These are phyloP conservation scores for Sphenostylis stenocarpa DNA, from an alignment of 306 rosid genomes.

Conservation along the genomic window DNA sequence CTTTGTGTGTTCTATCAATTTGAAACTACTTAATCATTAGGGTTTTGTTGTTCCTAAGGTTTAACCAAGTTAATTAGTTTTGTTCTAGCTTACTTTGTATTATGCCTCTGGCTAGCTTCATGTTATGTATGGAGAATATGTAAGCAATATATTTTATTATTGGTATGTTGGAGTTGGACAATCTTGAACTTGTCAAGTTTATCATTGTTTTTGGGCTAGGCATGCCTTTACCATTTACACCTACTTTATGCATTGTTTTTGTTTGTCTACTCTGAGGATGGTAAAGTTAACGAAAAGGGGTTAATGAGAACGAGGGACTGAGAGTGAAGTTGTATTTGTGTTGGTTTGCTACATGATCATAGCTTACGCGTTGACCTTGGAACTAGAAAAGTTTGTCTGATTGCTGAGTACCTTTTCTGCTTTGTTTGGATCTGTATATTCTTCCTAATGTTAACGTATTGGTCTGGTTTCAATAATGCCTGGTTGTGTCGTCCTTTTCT, in stretches of 20 bases:
- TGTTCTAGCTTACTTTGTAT: background rate
- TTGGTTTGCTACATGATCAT: slow-evolving; percentile 16
- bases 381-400: slow-evolving; percentile 32
- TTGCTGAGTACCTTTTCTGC: slow-evolving; percentile 13
- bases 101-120: background rate
- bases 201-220: slow-evolving; percentile 20
- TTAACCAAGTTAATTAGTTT: slow-evolving; percentile 9
- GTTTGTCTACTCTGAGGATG: background rate
- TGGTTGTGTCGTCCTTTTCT: slow-evolving; percentile 37
- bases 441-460: slow-evolving; percentile 1
- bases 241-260: slow-evolving; percentile 1
- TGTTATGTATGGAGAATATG: background rate
- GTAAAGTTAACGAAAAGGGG: slow-evolving; percentile 28
- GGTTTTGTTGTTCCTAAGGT: slow-evolving; percentile 29
- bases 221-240: background rate
- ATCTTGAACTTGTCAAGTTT: background rate
- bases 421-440: background rate
- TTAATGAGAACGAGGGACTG: slow-evolving; percentile 26
- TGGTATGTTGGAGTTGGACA: background rate
- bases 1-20: background rate
- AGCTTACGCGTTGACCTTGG: slow-evolving; percentile 54
- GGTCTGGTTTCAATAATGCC: slow-evolving; percentile 32
- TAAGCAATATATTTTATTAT: slow-evolving; percentile 1
- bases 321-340: slow-evolving; percentile 32
- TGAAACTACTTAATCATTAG: slow-evolving; percentile 7